phyloP scores from a whole-genome alignment of 2,329 filamentous ascomycete species.

The Aspergillus pseudoviridinutans region DNA sequence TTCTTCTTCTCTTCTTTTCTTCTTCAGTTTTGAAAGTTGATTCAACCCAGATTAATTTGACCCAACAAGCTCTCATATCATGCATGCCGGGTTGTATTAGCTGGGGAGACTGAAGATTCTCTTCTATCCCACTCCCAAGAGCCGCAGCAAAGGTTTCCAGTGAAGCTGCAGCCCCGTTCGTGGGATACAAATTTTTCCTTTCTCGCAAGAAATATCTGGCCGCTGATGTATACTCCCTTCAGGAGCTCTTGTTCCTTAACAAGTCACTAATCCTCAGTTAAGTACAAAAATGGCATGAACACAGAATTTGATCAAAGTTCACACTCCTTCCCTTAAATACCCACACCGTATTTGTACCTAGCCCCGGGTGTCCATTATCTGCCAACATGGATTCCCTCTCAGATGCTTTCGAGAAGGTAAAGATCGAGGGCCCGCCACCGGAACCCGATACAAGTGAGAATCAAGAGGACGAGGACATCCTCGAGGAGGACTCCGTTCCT shows the following conservation, averaged over 20 bases:
- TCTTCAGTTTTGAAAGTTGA: slow-evolving; percentile 53
- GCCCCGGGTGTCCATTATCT: background rate
- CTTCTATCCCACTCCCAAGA: slow-evolving; percentile 47
- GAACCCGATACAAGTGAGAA: slow-evolving; percentile 5
- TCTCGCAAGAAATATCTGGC: slow-evolving; percentile 9
- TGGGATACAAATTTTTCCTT: slow-evolving; percentile 38
- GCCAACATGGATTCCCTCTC: slow-evolving; percentile 18
- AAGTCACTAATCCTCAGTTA: slow-evolving; percentile 13
- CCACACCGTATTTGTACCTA: background rate
- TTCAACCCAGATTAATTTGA: slow-evolving; percentile 56
- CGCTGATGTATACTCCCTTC: slow-evolving; percentile 9
- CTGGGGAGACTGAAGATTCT: slow-evolving; percentile 45
- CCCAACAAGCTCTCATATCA: slow-evolving; percentile 45
- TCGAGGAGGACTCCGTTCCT: slow-evolving; percentile 14
- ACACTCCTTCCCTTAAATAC: slow-evolving; percentile 12
- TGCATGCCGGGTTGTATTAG: slow-evolving; percentile 58
- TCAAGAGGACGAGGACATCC: slow-evolving; percentile 15
- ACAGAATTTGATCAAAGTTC: slow-evolving; percentile 5
- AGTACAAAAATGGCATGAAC: slow-evolving; percentile 24
- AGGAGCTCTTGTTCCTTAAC: slow-evolving; percentile 7
- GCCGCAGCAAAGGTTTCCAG: slow-evolving; percentile 43
- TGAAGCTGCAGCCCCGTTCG: slow-evolving; percentile 49
- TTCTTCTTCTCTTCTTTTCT: slow-evolving; percentile 30
- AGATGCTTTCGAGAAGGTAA: slow-evolving; percentile 20
- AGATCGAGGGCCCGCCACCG: slow-evolving; percentile 18